Base-by-base conservation (phyloP, 2,329 filamentous ascomycete genomes). In the Fusarium protoensiforme region DNA sequence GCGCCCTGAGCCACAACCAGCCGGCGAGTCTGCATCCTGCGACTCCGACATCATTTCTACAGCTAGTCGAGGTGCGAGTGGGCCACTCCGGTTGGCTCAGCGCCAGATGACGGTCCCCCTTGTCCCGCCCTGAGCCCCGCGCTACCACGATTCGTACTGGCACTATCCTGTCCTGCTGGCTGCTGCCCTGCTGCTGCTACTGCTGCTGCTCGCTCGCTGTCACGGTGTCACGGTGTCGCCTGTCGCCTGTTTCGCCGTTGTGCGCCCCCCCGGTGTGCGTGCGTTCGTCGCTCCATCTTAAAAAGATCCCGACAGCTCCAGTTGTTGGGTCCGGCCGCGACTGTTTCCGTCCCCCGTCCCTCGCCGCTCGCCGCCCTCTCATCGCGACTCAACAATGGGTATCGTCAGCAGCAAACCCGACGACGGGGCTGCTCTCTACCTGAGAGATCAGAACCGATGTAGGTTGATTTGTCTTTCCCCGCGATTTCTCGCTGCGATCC, bases 371-470 rank as follows among this genome's bases (percentile, higher is more conserved):
- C 62, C 68, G 62, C 67, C 61, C 66, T 69, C 68, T 60, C 71
- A 69, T 70, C 69, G 57, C 65, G 69, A 67, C 65, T 83, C 85
- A 89, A 84, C 83, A 61, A 99, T 99, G 96, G 96, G 96, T 81
- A 95, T 93, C 86, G 92, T 98, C 84, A 92, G 91, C 83, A 98
- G 95, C 87, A 93, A 92, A 84, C 91, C 92, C 79, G 95, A 97
- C 78, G 95, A 98, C 80, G 93, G 91, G 81, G 89, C 91, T 77
- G 85, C 90, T 78, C 86, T 98, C 81, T 97, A 93, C 83, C 87
- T 98, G 81, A 93, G 93, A 85, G 96, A 99, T 82, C 96, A 98
- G 87, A 94, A 90, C 82, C 92, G 95, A 88, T 91, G 96, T 98
- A 88, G 81, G 92, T 86, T 78, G 78, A 69, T 69, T 64, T 73